These are phyloP conservation scores for Leccinum sublutescens DNA, from an alignment of 768 basidiomycete species.

Conservation along the genomic window DNA sequence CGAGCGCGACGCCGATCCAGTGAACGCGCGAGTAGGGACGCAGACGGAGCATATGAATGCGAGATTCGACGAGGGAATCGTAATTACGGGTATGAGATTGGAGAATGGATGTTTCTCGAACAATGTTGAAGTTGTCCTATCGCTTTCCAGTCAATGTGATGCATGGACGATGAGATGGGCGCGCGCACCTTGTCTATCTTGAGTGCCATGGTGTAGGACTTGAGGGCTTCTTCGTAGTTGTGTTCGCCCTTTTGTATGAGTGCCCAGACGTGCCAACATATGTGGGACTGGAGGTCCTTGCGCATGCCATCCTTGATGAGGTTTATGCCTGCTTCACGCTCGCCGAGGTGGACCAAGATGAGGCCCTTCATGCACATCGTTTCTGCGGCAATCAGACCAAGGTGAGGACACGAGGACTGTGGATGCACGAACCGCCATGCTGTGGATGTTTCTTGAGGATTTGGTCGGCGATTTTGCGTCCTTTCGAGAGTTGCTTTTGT, in stretches of 20 bases:
- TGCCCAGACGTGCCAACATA: slow-evolving; percentile 98
- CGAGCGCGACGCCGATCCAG: slow-evolving; percentile 88
- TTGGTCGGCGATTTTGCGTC: slow-evolving; percentile 84
- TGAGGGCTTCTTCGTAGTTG: slow-evolving; percentile 91
- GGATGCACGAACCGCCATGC: slow-evolving; percentile 78
- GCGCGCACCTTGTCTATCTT: slow-evolving; percentile 79
- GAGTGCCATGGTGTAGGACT: slow-evolving; percentile 88
- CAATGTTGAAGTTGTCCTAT: slow-evolving; percentile 91
- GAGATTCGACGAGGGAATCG: slow-evolving; percentile 75
- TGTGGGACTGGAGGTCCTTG: slow-evolving; percentile 83
- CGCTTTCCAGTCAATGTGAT: neutral
- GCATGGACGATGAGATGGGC: neutral
- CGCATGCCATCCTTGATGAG: slow-evolving; percentile 83
- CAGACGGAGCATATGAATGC: slow-evolving; percentile 73
- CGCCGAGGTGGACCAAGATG: slow-evolving; percentile 74
- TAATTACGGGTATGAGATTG: slow-evolving; percentile 86
- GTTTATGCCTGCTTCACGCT: slow-evolving; percentile 77
- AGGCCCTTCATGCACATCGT: slow-evolving; percentile 97
- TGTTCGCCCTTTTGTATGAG: slow-evolving; percentile 93
- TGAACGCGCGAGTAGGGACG: slow-evolving; percentile 83
- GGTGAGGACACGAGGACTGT: neutral
- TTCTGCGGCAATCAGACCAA: slow-evolving; percentile 48
- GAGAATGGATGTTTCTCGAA: slow-evolving; percentile 86
- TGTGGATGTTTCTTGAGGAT: slow-evolving; percentile 95
- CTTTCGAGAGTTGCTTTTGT: slow-evolving; percentile 83